Conservation (phyloP, 306 rosid species). For the Rosa persica region DNA sequence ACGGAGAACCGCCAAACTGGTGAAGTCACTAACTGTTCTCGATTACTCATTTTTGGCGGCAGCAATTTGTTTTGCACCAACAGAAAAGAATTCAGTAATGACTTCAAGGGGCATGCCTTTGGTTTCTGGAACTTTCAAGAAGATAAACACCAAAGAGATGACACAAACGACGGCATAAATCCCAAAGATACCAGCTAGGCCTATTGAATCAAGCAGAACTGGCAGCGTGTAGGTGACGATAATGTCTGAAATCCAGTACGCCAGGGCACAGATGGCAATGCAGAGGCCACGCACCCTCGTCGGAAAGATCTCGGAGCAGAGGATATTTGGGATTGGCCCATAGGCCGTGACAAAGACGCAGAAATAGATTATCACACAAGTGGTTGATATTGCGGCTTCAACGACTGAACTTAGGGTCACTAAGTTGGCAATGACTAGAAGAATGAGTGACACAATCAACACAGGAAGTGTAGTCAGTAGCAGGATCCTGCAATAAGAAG, state of each 20-base stretch:
- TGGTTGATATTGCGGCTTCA: constrained; percentile 61
- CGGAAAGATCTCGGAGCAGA: constrained; percentile 75
- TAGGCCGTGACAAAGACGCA: constrained; percentile 68
- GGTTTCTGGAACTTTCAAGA: constrained; percentile 80
- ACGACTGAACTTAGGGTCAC: constrained; percentile 42
- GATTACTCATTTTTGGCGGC: constrained; percentile 47
- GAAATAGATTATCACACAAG: constrained; percentile 61
- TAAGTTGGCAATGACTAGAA: constrained; percentile 46
- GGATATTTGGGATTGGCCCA: constrained; percentile 80
- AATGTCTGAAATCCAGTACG: constrained; percentile 68
- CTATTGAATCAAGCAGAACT: constrained; percentile 51
- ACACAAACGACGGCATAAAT: constrained; percentile 57
- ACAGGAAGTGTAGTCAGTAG: constrained; percentile 69
- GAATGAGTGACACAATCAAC: constrained; percentile 52
- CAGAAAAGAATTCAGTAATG: constrained; percentile 72
- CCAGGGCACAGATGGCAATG: constrained; percentile 74
- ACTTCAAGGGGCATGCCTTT: constrained; percentile 93
- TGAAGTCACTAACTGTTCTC: not conserved
- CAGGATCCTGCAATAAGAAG: constrained; percentile 48
- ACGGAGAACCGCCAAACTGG: constrained; percentile 1
- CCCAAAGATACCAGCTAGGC: constrained; percentile 63
- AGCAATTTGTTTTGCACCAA: constrained; percentile 54
- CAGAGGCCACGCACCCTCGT: constrained; percentile 84
- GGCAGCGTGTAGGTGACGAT: constrained; percentile 70
- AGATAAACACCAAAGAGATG: constrained; percentile 67